Evolutionary conservation across 2,329 filamentous ascomycete genomes (phyloP).

Genomic region (Coccinonectria pachysandricola): DNA sequence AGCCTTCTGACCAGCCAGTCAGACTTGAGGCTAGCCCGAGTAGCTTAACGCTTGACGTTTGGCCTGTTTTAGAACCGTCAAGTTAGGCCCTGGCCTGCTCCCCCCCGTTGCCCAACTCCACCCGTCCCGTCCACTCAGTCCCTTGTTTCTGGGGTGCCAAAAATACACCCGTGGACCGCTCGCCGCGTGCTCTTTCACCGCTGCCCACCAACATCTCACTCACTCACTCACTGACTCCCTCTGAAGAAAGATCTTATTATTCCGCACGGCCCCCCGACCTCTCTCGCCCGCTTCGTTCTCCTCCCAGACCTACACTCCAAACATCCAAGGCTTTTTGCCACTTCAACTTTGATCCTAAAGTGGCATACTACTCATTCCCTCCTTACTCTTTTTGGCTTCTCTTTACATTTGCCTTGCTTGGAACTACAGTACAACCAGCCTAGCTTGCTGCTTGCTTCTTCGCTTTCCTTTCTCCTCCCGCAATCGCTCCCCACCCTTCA

Average conservation of each 20-base stretch:
- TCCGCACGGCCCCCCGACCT: constrained; percentile 19
- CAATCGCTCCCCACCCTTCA: constrained; percentile 3
- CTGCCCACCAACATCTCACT: constrained; percentile 16
- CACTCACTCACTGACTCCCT: constrained; percentile 16
- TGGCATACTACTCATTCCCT: neutral
- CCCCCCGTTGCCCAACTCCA: constrained; percentile 2
- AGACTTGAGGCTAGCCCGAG: too few relatives aligned
- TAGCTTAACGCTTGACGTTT: too few relatives aligned
- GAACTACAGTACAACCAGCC: too few relatives aligned
- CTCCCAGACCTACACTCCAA: constrained; percentile 9
- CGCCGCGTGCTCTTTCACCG: constrained; percentile 11
- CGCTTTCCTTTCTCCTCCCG: constrained; percentile 5
- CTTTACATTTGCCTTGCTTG: constrained; percentile 13
- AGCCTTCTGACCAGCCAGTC: too few relatives aligned
- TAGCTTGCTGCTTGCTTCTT: constrained; percentile 11
- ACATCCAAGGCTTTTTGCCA: constrained; percentile 10
- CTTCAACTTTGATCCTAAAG: neutral
- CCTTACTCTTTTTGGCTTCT: constrained; percentile 14
- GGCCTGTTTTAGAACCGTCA: too few relatives aligned
- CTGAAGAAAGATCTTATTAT: constrained; percentile 17
- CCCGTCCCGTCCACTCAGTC: constrained; percentile 3
- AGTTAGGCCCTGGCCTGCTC: constrained; percentile 1
- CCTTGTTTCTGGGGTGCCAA: constrained; percentile 6
- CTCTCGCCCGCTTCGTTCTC: constrained; percentile 12
- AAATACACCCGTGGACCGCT: constrained; percentile 5